phyloP scores from a whole-genome alignment of 2,329 filamentous ascomycete species.

The Ploettnerulaceae sp. region DNA sequence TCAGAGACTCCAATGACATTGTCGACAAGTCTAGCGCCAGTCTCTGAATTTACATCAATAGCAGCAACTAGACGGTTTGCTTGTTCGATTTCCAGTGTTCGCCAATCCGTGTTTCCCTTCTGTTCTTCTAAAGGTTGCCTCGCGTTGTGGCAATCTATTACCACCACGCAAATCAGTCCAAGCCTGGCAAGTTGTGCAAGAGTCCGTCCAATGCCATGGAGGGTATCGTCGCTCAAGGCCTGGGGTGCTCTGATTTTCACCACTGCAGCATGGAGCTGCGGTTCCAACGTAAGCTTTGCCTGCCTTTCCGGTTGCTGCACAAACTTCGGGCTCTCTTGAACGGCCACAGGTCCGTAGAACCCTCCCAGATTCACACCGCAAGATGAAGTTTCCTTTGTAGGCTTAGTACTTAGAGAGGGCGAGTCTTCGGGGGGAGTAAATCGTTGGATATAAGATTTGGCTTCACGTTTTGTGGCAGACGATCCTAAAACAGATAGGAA shows the following conservation, averaged over 20 bases:
- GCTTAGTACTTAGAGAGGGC: constrained; percentile 16
- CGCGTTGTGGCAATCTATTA: constrained; percentile 63
- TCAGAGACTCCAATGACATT: constrained; percentile 36
- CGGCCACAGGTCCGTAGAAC: constrained; percentile 54
- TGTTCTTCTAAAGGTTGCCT: constrained; percentile 13
- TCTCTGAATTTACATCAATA: constrained; percentile 63
- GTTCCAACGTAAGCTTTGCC: constrained; percentile 6
- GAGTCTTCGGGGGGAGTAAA: constrained; percentile 51
- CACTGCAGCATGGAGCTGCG: constrained; percentile 68
- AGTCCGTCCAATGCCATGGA: constrained; percentile 76
- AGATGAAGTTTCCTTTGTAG: constrained; percentile 10
- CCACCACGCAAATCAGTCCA: constrained; percentile 75
- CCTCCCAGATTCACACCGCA: constrained; percentile 55
- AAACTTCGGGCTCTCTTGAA: constrained; percentile 57
- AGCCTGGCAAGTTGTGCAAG: constrained; percentile 77
- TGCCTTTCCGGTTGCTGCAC: constrained; percentile 42
- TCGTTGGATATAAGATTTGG: constrained; percentile 83
- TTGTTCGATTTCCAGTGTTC: constrained; percentile 53
- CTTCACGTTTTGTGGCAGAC: constrained; percentile 87
- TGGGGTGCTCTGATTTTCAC: constrained; percentile 79
- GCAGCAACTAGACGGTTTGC: constrained; percentile 69
- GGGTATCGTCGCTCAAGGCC: constrained; percentile 58
- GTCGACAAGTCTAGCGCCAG: constrained; percentile 65
- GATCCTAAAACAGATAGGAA: constrained; percentile 82
- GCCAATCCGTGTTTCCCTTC: constrained; percentile 30